phyloP scores from a whole-genome alignment of 83 land plant species.

The Picea abies region DNA sequence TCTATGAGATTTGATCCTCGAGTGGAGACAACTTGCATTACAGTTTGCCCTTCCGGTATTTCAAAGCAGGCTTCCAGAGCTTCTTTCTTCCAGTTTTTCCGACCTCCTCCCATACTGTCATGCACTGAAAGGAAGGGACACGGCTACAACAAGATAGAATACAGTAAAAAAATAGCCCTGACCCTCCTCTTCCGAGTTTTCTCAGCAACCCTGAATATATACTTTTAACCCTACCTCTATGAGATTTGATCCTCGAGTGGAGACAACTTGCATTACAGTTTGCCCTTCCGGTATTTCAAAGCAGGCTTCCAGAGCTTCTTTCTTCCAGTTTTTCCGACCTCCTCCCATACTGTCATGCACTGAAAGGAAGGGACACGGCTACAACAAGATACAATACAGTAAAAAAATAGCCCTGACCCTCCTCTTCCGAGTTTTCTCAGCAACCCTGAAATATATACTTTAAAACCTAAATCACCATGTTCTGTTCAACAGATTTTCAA shows the following conservation, averaged over 20 bases:
- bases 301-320: conserved; percentile 29
- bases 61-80: conserved; percentile 24
- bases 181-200: too few species aligned
- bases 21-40: conserved; percentile 65
- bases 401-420: too few species aligned
- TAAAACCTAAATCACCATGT: too few species aligned
- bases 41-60: conserved; percentile 45
- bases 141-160: too few species aligned
- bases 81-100: conserved; percentile 57
- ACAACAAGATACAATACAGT: too few species aligned
- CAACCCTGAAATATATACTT: too few species aligned
- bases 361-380: too few species aligned
- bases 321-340: conserved; percentile 62
- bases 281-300: conserved; percentile 41
- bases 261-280: conserved; percentile 57
- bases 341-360: conserved; percentile 33
- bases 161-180: too few species aligned
- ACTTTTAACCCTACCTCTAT: conserved; percentile 50
- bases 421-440: too few species aligned
- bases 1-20: conserved; percentile 74
- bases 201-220: too few species aligned
- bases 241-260: conserved; percentile 66
- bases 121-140: neutral
- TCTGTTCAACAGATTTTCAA: too few species aligned
- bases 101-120: conserved; percentile 51